Evolutionary conservation across 1,284 basidiomycete genomes (phyloP), one percentile per base, ranked within the genome.

Genomic region (Waitea zeae): DNA sequence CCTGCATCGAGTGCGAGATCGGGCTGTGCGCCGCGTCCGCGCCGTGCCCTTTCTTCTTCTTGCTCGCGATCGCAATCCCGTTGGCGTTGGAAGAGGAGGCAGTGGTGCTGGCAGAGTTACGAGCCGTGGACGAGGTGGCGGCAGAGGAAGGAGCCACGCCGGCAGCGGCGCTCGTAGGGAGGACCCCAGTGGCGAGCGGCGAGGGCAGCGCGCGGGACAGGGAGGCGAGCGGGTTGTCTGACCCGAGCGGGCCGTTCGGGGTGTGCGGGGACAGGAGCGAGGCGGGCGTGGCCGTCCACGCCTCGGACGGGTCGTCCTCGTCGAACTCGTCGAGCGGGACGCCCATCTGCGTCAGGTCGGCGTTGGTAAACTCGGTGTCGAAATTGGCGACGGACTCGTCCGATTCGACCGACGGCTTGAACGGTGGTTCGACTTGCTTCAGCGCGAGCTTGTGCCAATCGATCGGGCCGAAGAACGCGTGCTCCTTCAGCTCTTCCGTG

Each of bases 301-400:
- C 70, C 49, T 69, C 75, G 11, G 72, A 76, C 18, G 79, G 79
- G 45, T 84, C 81, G 45, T 74, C 70, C 44, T 82, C 81, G 44
- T 83, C 70, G 15, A 66, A 53, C 29, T 75, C 68, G 34, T 68
- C 61, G 43, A 71, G 61, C 33, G 62, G 63, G 20, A 66, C 58
- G n/a, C n/a, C n/a, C 20, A 74, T 62, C 30, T 82, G 73, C 19
- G 70, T 63, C 41, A 95, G 60, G 51, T 90, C 78, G 12, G 86
- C 81, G 26, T 71, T 70, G 5, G 95, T 99, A 56, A 99, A 99
- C 57, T 97, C 92, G 28, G 89, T 86, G 54, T 99, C 95, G 53
- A 99, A 99, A 64, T 97, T 97, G 45, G 81, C 80, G 20, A 90
- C 90, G 17, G 82, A 89, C 58, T 99, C 95, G 63, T 99, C 95